Evolutionary conservation across 1,139 yeast species (phyloP), one percentile per base, ranked within the genome.

Genomic region (Suhomyces coccinellae): DNA sequence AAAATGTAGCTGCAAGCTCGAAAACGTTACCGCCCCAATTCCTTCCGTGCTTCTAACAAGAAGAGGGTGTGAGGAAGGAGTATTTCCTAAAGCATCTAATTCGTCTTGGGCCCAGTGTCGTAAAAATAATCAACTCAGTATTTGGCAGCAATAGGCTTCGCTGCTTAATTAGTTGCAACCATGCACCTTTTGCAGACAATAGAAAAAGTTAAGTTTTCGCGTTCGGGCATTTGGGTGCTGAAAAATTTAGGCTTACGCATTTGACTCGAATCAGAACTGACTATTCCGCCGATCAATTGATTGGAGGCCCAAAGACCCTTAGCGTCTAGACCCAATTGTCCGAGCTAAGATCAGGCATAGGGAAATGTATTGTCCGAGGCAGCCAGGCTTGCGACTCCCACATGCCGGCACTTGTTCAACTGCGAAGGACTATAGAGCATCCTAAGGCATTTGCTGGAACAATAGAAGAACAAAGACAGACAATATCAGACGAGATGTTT

Each of bases 111-210:
- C 6, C 29, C 29, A 3, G 29, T 26, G 29, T 26, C 29, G 29
- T 26, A 26, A 20, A 20, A 20, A 26, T 26, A 26, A 12, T 26
- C 29, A 10, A 11, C 29, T 6, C 29, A 26, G 29, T 12, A 6
- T 26, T 10, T 10, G n/a, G n/a, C 12, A 11, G n/a, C 29, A 26
- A 4, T 26, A 26, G 29, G n/a, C 29, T 12, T 26, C 29, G 29
- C n/a, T 20, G 17, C 8, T 29, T 12, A 36, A 33, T 16, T 27
- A 13, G 26, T 22, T 30, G 31, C 30, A 26, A 30, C 20, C 35
- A 27, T 13, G 10, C 29, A 30, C 31, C 32, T 41, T 41, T 41
- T 31, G 45, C 41, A 41, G 44, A 41, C 45, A 41, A 41, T 37
- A 11, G 7, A 33, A 33, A 22, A 36, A 26, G n/a, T 11, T 22